These are phyloP conservation scores for Vanrija sp. DNA, from an alignment of 1,284 basidiomycete species.

Conservation along the genomic window DNA sequence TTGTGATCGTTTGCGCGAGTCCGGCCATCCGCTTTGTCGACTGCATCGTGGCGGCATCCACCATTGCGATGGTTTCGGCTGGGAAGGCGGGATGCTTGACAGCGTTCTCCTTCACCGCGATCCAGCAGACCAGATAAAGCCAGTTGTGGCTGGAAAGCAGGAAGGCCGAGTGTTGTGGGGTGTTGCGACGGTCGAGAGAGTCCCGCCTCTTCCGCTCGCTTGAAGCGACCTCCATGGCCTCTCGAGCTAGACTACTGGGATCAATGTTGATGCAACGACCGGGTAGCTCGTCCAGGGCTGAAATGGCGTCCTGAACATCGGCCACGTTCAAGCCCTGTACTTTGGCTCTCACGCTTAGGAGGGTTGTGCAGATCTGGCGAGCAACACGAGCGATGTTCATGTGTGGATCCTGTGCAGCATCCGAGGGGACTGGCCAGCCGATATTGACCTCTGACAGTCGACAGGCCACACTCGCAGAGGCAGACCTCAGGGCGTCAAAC, in stretches of 20 bases:
- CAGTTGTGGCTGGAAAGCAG: background rate
- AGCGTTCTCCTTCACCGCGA: background rate
- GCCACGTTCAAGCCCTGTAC: background rate
- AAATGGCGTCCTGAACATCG: background rate
- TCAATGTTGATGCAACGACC: too few species aligned
- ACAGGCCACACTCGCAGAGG: background rate
- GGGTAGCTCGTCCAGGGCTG: background rate
- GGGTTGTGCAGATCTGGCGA: background rate
- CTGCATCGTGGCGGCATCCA: background rate
- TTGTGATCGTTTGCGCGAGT: background rate
- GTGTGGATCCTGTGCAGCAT: background rate
- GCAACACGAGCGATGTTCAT: background rate
- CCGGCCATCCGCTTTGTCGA: background rate
- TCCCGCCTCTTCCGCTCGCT: too few species aligned
- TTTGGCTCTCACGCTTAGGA: background rate
- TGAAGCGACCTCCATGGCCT: too few species aligned
- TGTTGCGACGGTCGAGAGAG: background rate
- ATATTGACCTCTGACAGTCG: background rate
- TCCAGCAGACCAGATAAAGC: conserved; percentile 5
- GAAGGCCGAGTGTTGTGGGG: background rate
- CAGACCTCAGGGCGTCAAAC: background rate
- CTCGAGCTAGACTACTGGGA: too few species aligned
- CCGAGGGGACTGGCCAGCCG: background rate
- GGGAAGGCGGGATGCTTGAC: background rate
- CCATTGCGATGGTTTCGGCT: background rate